Conservation (phyloP, 352 stramenopile genomes). For the Globisporangium cystogenes region DNA sequence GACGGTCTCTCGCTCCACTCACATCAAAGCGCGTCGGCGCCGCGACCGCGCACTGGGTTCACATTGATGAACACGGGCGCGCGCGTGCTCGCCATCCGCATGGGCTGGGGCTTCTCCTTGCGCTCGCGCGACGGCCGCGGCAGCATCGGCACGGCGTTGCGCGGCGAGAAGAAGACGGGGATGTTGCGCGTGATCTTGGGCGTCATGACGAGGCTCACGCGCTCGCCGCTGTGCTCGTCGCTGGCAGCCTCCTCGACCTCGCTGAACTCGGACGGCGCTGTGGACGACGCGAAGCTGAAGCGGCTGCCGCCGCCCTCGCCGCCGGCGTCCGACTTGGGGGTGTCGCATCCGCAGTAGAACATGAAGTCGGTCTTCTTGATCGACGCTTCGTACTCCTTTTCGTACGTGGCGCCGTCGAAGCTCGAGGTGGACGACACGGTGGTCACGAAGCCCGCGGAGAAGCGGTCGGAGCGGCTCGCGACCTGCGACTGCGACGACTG, state of each 20-base stretch:
- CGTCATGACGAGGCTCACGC: constrained; percentile 21
- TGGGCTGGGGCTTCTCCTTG: constrained; percentile 9
- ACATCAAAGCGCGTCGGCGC: constrained; percentile 8
- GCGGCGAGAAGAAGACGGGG: constrained; percentile 48
- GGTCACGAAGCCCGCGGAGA: constrained; percentile 9
- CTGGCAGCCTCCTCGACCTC: constrained; percentile 4
- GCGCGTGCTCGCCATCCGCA: constrained; percentile 8
- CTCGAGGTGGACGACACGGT: constrained; percentile 15
- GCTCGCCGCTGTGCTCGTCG: constrained; percentile 9
- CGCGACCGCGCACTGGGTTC: constrained; percentile 6
- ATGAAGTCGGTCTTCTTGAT: constrained; percentile 38
- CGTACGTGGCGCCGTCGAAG: constrained; percentile 22
- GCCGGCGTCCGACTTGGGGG: constrained; percentile 24
- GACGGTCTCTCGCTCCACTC: not conserved
- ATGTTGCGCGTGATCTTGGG: constrained; percentile 38
- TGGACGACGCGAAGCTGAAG: constrained; percentile 19
- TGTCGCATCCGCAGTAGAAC: constrained; percentile 50
- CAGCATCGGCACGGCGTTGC: constrained; percentile 24
- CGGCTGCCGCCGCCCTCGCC: constrained; percentile 24
- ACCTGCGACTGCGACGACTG: constrained; percentile 9
- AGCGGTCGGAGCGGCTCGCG: constrained; percentile 8
- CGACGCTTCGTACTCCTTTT: constrained; percentile 25
- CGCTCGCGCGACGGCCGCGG: constrained; percentile 12
- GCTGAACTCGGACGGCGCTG: constrained; percentile 10
- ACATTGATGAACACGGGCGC: constrained; percentile 11